Evolutionary conservation across 805 yeast genomes (phyloP).

Genomic region (Metschnikowia anglica): DNA sequence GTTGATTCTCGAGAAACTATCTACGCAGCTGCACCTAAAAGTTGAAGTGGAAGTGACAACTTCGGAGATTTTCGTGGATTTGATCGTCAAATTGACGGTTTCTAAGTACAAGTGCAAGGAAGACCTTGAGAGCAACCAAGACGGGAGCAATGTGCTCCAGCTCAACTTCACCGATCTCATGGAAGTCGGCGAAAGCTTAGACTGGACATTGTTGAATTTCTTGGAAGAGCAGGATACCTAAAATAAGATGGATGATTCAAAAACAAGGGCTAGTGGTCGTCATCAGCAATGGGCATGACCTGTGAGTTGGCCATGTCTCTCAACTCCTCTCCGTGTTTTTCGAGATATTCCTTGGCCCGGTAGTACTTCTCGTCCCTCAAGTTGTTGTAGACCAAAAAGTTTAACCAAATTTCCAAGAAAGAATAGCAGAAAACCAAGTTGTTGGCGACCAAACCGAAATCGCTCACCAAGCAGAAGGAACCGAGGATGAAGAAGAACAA

Average conservation of each 20-base stretch:
- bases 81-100: conserved; percentile 36
- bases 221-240: conserved; percentile 15
- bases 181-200: conserved; percentile 55
- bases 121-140: conserved; percentile 29
- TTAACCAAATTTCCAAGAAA: conserved; percentile 69
- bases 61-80: conserved; percentile 42
- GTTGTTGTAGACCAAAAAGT: conserved; percentile 58
- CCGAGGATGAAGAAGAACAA: conserved; percentile 49
- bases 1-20: conserved; percentile 24
- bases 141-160: conserved; percentile 42
- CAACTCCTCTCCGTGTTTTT: conserved; percentile 39
- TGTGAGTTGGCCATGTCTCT: conserved; percentile 29
- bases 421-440: conserved; percentile 58
- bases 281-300: conserved; percentile 31
- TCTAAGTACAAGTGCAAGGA: conserved; percentile 28
- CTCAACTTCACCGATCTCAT: conserved; percentile 49
- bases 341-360: conserved; percentile 43
- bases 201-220: conserved; percentile 49
- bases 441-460: conserved; percentile 53
- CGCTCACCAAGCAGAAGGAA: conserved; percentile 47
- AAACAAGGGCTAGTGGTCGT: conserved; percentile 6
- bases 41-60: conserved; percentile 35
- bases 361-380: conserved; percentile 62
- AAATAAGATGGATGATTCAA: background rate
- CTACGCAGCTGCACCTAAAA: conserved; percentile 23